Conservation (phyloP, 2,329 filamentous ascomycete species). For the Ceratocystis cubensis region DNA sequence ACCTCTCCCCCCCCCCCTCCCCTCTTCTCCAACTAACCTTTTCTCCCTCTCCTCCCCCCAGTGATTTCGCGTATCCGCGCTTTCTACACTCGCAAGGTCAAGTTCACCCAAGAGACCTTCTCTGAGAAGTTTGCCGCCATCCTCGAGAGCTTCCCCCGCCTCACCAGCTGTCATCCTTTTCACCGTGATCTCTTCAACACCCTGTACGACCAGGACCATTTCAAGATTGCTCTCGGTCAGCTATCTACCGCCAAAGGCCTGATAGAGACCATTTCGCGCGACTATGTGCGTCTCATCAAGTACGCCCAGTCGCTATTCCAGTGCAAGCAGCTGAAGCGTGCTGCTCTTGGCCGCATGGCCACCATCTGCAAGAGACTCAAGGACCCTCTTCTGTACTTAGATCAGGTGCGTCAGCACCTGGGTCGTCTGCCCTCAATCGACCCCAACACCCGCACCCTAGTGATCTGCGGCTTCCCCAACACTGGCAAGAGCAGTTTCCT, state of each 20-base stretch:
- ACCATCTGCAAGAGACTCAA: slow-evolving; percentile 91
- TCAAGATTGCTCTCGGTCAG: slow-evolving; percentile 91
- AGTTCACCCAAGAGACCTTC: slow-evolving; percentile 95
- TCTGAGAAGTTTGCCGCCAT: slow-evolving; percentile 84
- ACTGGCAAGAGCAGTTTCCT: slow-evolving; percentile 96
- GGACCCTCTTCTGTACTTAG: slow-evolving; percentile 86
- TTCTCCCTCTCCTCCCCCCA: not conserved
- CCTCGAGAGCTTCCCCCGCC: slow-evolving; percentile 80
- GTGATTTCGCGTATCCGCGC: slow-evolving; percentile 30
- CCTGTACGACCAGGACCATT: slow-evolving; percentile 96
- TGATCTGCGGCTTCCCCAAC: slow-evolving; percentile 97
- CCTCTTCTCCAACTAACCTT: not conserved
- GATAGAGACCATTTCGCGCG: slow-evolving; percentile 88
- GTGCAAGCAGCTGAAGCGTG: slow-evolving; percentile 97
- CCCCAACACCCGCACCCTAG: slow-evolving; percentile 85
- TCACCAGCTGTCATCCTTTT: slow-evolving; percentile 93
- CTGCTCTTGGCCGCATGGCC: slow-evolving; percentile 93
- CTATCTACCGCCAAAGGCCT: slow-evolving; percentile 90
- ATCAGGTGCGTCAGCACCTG: slow-evolving; percentile 84
- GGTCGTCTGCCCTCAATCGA: slow-evolving; percentile 97
- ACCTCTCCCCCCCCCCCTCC: not conserved
- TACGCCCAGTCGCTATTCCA: slow-evolving; percentile 96
- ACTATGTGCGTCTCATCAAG: slow-evolving; percentile 82
- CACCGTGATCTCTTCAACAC: slow-evolving; percentile 78
- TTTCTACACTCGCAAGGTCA: slow-evolving; percentile 97